phyloP scores from a whole-genome alignment of 352 stramenopile species.

The Thraustochytrium striatum region DNA sequence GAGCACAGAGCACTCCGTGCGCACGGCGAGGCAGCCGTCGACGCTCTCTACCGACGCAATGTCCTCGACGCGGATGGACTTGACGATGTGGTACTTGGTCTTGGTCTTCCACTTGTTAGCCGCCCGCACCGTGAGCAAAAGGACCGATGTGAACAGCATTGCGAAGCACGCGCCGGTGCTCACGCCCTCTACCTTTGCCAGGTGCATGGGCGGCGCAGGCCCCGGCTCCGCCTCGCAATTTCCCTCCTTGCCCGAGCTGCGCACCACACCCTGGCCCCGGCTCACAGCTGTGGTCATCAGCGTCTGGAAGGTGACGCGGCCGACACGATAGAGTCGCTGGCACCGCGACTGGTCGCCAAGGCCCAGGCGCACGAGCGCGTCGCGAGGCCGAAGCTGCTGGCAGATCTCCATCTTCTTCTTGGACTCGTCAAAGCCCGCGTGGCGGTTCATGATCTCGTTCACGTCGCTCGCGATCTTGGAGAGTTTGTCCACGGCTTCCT shows the following conservation, averaged over 20 bases:
- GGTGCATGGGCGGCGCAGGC: neutral
- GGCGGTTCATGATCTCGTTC: slow-evolving; percentile 42
- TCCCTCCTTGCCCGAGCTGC: neutral
- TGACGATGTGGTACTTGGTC: slow-evolving; percentile 41
- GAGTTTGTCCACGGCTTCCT: slow-evolving; percentile 7
- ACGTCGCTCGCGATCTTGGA: slow-evolving; percentile 28
- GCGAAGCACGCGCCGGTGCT: slow-evolving; percentile 28
- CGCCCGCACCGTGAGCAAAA: slow-evolving; percentile 1
- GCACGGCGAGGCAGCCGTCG: slow-evolving; percentile 28
- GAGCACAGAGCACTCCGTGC: slow-evolving; percentile 16
- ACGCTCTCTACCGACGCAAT: slow-evolving; percentile 37
- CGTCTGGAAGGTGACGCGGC: slow-evolving; percentile 33
- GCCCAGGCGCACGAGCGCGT: slow-evolving; percentile 3
- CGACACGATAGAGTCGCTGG: slow-evolving; percentile 1
- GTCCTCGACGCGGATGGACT: neutral
- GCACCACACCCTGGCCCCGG: too few relatives aligned
- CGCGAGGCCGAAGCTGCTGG: slow-evolving; percentile 6
- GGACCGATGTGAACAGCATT: slow-evolving; percentile 9
- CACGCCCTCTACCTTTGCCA: slow-evolving; percentile 22
- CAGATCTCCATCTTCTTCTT: slow-evolving; percentile 21
- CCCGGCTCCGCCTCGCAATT: neutral
- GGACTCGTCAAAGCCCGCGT: slow-evolving; percentile 7
- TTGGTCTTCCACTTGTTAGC: slow-evolving; percentile 45
- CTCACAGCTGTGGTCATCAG: slow-evolving; percentile 30
- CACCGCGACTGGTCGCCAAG: slow-evolving; percentile 8